Percentiles rank a stretch among this genome's conserved stretches.
Conservation (phyloP, 139 green algal genomes). For the Micractinium conductrix region DNA sequence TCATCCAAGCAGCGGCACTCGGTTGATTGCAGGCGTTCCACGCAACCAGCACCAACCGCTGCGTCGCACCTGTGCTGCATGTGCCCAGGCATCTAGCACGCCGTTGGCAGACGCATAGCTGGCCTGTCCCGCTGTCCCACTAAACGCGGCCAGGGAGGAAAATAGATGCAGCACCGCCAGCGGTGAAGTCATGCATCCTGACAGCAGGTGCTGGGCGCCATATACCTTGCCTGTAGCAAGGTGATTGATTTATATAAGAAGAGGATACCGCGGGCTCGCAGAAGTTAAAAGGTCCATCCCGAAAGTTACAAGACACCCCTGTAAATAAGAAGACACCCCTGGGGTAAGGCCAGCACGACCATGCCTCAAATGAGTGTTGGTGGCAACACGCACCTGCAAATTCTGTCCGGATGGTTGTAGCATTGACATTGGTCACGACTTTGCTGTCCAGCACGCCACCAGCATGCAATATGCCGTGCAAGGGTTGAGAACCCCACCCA, state of each 20-base stretch:
- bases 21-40: too few relatives aligned
- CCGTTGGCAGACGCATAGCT: constrained; percentile 65
- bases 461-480: constrained; percentile 50
- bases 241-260: neutral
- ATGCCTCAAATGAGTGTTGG: too few relatives aligned
- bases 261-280: neutral
- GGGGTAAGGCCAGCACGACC: too few relatives aligned
- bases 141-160: constrained; percentile 62
- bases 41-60: neutral
- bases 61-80: neutral
- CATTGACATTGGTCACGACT: constrained; percentile 43
- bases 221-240: constrained; percentile 44
- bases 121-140: constrained; percentile 53
- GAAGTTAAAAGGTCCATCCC: neutral
- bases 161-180: constrained; percentile 52
- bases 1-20: too few relatives aligned
- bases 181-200: neutral
- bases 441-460: constrained; percentile 47
- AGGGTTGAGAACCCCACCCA: too few relatives aligned
- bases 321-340: too few relatives aligned
- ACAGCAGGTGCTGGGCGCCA: constrained; percentile 37
- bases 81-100: constrained; percentile 44
- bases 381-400: constrained; percentile 27
- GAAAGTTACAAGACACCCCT: too few relatives aligned
- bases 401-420: constrained; percentile 26